phyloP scores from a whole-genome alignment of 345 rosid species.

The Syzygium grande region DNA sequence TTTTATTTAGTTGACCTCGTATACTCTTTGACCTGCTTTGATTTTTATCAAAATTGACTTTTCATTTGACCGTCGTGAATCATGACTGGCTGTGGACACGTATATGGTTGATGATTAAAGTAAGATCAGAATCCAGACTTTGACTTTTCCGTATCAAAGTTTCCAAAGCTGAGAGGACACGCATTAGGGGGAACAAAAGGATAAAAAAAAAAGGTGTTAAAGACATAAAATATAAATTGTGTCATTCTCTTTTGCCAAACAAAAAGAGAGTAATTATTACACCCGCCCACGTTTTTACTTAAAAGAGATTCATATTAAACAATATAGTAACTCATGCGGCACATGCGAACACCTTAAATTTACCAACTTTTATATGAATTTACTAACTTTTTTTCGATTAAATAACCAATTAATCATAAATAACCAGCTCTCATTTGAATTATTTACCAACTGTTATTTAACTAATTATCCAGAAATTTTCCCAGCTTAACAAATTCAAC shows the following conservation, averaged over 20 bases:
- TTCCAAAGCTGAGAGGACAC: background rate
- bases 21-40: background rate
- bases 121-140: background rate
- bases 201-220: background rate
- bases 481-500: background rate
- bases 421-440: background rate
- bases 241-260: background rate
- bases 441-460: too few species aligned
- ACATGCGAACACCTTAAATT: background rate
- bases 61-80: background rate
- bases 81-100: background rate
- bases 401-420: background rate
- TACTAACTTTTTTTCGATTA: background rate
- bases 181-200: background rate
- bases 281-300: background rate
- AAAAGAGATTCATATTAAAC: background rate
- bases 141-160: background rate
- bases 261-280: background rate
- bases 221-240: background rate
- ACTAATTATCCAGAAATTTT: background rate
- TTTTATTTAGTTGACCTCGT: background rate
- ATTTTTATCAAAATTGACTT: background rate
- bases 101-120: background rate
- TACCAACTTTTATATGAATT: too few species aligned
- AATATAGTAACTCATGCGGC: background rate